Evolutionary conservation across 257 asterid species (phyloP).

Genomic region (Capsicum baccatum): DNA sequence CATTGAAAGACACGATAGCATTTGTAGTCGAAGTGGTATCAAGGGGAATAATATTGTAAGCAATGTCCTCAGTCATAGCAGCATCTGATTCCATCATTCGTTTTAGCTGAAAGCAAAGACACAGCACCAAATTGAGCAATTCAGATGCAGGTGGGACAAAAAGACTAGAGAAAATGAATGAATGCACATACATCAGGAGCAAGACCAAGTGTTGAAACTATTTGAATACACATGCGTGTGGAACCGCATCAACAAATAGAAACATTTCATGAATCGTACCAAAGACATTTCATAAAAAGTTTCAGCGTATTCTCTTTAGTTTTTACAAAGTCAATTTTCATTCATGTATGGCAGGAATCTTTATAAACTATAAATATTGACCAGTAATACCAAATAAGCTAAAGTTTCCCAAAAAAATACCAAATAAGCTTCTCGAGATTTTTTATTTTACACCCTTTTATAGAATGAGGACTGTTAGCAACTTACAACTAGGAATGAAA

Average conservation of each 20-base stretch:
- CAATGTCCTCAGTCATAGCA: slow-evolving; percentile 94
- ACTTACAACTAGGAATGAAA: slow-evolving; percentile 14
- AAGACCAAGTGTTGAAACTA: slow-evolving; percentile 10
- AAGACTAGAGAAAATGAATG: background rate
- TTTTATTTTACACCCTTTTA: slow-evolving; percentile 6
- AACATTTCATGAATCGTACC: background rate
- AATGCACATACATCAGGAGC: background rate
- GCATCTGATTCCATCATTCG: slow-evolving; percentile 95
- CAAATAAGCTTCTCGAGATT: background rate
- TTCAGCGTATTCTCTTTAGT: slow-evolving; percentile 14
- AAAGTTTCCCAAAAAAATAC: background rate
- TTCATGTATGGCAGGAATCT: background rate
- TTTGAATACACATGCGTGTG: background rate
- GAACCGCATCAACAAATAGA: slow-evolving; percentile 17
- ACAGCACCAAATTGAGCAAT: slow-evolving; percentile 34
- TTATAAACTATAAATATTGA: background rate
- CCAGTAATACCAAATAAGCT: slow-evolving; percentile 18
- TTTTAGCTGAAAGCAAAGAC: slow-evolving; percentile 64
- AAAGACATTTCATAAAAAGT: background rate
- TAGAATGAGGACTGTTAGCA: slow-evolving; percentile 3
- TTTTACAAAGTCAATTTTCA: background rate
- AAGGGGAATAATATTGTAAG: slow-evolving; percentile 91
- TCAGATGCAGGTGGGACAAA: background rate
- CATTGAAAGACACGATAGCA: slow-evolving; percentile 70
- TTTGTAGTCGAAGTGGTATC: slow-evolving; percentile 81